phyloP scores from a whole-genome alignment of 1,284 basidiomycete species.

The Austropuccinia psidii region DNA sequence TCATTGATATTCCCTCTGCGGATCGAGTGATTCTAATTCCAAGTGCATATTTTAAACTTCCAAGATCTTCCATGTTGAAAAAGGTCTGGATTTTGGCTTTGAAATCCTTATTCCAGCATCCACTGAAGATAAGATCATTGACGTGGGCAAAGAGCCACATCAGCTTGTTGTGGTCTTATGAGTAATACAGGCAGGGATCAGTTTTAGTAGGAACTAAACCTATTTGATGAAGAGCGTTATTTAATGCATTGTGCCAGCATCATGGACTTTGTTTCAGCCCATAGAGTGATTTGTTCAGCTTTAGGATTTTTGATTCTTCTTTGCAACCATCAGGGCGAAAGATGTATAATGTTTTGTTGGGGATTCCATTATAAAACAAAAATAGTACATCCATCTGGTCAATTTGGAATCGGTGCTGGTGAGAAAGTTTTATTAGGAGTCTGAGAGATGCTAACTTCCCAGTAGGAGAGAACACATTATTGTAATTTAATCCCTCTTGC shows the following conservation, averaged over 20 bases:
- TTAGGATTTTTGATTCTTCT: neutral
- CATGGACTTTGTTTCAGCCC: slow-evolving; percentile 10
- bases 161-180: neutral
- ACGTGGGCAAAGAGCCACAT: neutral
- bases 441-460: neutral
- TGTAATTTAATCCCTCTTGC: neutral
- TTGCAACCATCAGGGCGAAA: neutral
- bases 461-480: neutral
- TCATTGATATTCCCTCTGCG: neutral
- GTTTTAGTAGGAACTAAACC: neutral
- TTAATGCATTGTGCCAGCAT: slow-evolving; percentile 16
- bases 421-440: neutral
- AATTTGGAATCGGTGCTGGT: neutral
- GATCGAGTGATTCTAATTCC: neutral
- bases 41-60: neutral
- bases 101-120: neutral
- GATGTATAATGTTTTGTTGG: neutral
- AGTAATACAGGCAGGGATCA: slow-evolving; percentile 4
- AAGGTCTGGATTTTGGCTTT: neutral
- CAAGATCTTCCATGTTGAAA: slow-evolving; percentile 26
- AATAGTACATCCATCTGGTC: neutral
- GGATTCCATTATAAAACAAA: neutral
- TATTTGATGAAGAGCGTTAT: neutral
- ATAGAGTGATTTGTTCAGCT: slow-evolving; percentile 2
- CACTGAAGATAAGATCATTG: neutral